Conservation (phyloP, 2,329 filamentous ascomycete species). For the Trichoderma sp. region DNA sequence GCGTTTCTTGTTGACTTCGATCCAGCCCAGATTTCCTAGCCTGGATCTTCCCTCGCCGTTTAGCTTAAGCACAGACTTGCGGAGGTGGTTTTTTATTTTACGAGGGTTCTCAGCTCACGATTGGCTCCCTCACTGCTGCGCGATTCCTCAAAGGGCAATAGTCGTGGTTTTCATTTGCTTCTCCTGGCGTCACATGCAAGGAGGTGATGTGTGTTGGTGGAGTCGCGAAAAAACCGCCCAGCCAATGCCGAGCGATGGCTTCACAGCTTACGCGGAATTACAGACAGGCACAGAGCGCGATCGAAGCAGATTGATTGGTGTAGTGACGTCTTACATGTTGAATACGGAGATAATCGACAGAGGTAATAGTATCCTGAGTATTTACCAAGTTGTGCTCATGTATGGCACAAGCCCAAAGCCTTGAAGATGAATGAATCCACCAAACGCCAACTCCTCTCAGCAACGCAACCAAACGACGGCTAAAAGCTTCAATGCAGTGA, state of each 20-base stretch:
- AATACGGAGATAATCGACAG: neutral
- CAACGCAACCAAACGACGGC: neutral
- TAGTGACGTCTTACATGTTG: neutral
- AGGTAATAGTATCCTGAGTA: neutral
- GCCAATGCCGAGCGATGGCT: neutral
- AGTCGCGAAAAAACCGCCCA: neutral
- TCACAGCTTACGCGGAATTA: neutral
- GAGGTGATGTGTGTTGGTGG: neutral
- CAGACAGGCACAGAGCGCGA: neutral
- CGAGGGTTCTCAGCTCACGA: neutral
- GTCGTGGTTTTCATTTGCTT: neutral
- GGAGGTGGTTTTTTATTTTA: constrained; percentile 1
- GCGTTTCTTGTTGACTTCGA: neutral
- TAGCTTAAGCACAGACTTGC: neutral
- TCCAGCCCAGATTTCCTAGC: neutral
- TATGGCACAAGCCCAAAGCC: neutral
- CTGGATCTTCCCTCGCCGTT: neutral
- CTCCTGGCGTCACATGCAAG: constrained; percentile 11
- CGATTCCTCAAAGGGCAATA: neutral
- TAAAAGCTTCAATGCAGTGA: neutral
- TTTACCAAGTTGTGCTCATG: neutral
- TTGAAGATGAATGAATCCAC: neutral
- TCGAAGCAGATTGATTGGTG: neutral
- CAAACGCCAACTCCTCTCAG: neutral
- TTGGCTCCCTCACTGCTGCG: neutral